Evolutionary conservation across 2,329 filamentous ascomycete species (phyloP).

Genomic region (Aspergillus melleus): DNA sequence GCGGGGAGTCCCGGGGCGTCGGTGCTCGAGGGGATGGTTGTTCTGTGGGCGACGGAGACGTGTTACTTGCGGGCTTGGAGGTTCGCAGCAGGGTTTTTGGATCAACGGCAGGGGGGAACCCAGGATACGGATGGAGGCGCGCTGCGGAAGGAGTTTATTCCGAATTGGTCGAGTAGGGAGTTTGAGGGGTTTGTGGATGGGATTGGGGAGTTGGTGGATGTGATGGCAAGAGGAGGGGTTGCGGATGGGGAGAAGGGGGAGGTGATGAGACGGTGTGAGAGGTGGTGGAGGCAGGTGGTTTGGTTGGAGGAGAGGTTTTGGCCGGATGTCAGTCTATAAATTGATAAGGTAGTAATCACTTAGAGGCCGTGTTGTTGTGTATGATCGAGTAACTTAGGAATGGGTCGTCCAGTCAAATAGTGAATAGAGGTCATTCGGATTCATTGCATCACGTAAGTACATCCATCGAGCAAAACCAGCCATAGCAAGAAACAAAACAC

Average conservation of each 20-base stretch:
- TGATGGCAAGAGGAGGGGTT: slow-evolving; percentile 46
- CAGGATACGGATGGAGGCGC: slow-evolving; percentile 65
- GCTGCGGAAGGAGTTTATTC: slow-evolving; percentile 64
- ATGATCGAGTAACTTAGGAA: neutral
- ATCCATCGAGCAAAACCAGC: neutral
- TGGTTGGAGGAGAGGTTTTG: slow-evolving; percentile 61
- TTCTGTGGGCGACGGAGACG: slow-evolving; percentile 76
- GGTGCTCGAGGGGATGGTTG: slow-evolving; percentile 67
- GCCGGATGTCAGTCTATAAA: slow-evolving; percentile 42
- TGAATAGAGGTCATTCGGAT: neutral
- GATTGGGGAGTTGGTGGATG: slow-evolving; percentile 58
- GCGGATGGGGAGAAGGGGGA: slow-evolving; percentile 39
- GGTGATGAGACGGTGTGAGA: slow-evolving; percentile 45
- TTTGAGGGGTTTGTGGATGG: slow-evolving; percentile 61
- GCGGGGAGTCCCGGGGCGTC: slow-evolving; percentile 52
- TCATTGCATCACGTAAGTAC: neutral
- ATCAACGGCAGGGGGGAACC: slow-evolving; percentile 22
- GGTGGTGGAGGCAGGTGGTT: slow-evolving; percentile 52
- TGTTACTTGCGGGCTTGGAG: slow-evolving; percentile 63
- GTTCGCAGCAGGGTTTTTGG: slow-evolving; percentile 37
- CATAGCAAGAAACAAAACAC: neutral
- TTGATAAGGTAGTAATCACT: neutral
- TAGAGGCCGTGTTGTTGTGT: neutral
- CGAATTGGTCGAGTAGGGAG: slow-evolving; percentile 65
- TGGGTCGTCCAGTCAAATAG: no score